These are phyloP conservation scores for Cyberlindnera americana DNA, from an alignment of 805 yeast genomes.

Conservation along the genomic window DNA sequence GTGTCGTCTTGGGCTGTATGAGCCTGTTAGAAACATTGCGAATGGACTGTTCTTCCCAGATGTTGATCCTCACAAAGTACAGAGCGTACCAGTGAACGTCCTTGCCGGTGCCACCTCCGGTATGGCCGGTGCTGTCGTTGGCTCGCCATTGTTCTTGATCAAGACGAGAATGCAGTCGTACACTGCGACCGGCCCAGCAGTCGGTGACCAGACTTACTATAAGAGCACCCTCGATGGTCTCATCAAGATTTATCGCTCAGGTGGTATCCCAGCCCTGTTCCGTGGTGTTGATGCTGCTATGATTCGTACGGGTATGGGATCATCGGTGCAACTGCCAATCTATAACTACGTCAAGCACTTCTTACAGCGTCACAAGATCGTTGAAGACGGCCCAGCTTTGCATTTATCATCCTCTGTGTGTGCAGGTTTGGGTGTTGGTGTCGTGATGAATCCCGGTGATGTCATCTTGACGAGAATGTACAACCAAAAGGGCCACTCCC, in stretches of 20 bases:
- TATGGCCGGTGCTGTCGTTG: constrained; percentile 80
- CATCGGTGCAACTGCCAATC: constrained; percentile 90
- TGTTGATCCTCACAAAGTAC: constrained; percentile 44
- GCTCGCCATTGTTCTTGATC: constrained; percentile 88
- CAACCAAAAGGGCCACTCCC: constrained; percentile 79
- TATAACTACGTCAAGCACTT: constrained; percentile 74
- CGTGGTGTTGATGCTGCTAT: constrained; percentile 95
- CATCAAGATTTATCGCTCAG: constrained; percentile 52
- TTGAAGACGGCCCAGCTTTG: constrained; percentile 60
- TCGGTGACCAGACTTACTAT: constrained; percentile 94
- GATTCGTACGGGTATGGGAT: constrained; percentile 91
- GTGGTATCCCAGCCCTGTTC: constrained; percentile 76
- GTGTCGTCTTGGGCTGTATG: constrained; percentile 90
- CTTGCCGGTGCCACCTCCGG: constrained; percentile 82
- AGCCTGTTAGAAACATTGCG: constrained; percentile 66
- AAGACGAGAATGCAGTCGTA: constrained; percentile 97
- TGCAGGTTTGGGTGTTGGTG: constrained; percentile 89
- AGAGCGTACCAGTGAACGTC: constrained; percentile 59
- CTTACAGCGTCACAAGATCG: constrained; percentile 48
- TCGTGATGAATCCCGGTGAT: constrained; percentile 98
- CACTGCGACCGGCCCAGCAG: constrained; percentile 52
- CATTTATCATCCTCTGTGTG: constrained; percentile 72
- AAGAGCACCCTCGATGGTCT: constrained; percentile 67
- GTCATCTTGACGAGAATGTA: constrained; percentile 92
- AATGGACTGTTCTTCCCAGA: constrained; percentile 55